phyloP scores from a whole-genome alignment of 768 basidiomycete species.

The Dictyophora rubrovolvata region DNA sequence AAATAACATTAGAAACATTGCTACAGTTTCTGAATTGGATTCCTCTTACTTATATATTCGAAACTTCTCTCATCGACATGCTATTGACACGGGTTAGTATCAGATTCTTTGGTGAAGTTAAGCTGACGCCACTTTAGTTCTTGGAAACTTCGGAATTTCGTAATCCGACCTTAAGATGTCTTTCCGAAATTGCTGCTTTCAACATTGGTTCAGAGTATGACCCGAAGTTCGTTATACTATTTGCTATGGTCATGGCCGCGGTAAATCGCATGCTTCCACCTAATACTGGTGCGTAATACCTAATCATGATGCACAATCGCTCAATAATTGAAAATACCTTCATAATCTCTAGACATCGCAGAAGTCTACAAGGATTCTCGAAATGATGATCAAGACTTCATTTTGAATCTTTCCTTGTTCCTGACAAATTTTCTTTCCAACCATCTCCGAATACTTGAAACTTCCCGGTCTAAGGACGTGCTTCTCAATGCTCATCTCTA shows the following conservation, averaged over 20 bases:
- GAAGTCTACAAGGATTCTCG: constrained; percentile 83
- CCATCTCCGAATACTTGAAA: constrained; percentile 91
- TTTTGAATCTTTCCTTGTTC: constrained; percentile 96
- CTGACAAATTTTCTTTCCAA: constrained; percentile 90
- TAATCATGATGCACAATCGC: background rate
- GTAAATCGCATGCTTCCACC: constrained; percentile 96
- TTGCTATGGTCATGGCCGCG: constrained; percentile 97
- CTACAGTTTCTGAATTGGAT: constrained; percentile 98
- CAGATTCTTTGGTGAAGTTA: background rate
- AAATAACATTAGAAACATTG: constrained; percentile 87
- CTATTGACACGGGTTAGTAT: constrained; percentile 76
- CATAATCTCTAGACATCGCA: constrained; percentile 49
- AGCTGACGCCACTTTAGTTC: constrained; percentile 49
- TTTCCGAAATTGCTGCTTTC: constrained; percentile 92
- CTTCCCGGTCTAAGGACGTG: constrained; percentile 80
- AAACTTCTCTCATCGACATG: constrained; percentile 93
- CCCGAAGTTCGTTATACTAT: constrained; percentile 93
- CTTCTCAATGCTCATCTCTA: constrained; percentile 95
- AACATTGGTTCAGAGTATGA: constrained; percentile 96
- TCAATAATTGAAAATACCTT: background rate
- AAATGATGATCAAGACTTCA: constrained; percentile 92
- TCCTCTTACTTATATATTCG: constrained; percentile 96
- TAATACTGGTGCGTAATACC: constrained; percentile 46
- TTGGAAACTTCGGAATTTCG: constrained; percentile 95
- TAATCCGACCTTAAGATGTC: constrained; percentile 91